Evolutionary conservation across 345 rosid species (phyloP), one percentile per base, ranked within the genome.

Genomic region (Aquilaria malaccensis): DNA sequence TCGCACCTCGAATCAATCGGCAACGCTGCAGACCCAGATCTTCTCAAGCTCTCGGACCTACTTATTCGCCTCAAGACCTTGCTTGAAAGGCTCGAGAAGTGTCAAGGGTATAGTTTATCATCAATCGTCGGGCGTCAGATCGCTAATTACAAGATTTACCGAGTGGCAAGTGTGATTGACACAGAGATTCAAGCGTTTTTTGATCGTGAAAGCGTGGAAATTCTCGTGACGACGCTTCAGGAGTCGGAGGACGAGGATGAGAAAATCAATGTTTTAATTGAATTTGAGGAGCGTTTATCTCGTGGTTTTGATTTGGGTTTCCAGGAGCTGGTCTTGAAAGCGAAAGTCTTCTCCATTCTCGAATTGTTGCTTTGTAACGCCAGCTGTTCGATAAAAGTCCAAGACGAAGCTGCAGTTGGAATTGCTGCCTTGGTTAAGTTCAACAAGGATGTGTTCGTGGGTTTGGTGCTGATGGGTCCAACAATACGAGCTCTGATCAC

Each of bases 381-480:
- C 6, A 45, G 56, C 4, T 55, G 79, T 50, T 66, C 79, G 0
- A 67, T 13, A 41, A 66, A 55, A 57, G 53, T 75, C 13, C 60
- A 70, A 51, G 87, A 82, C 47, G 69, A 65, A 13, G 66, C 55
- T 10, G 79, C 75, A 3, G 48, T 55, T 10, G 76, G 70, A 6
- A 56, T 85, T 9, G 76, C 72, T 30, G 72, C 70, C 31, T 66
- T 85, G 45, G 80, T 80, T 37, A 50, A 60, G 50, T 85, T 85
- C 67, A 85, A 85, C 43, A 71, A 76, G 53, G 75, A 85, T 53
- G 85, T 85, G 46, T 85, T 80, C 51, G 87, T 82, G 30, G 85
- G 87, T 11, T 45, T 85, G 60, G 83, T 85, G 64, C 56, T 85
- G 33, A 82, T 82, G 91, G 85, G 87, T 33, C 70, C 71, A 32